phyloP scores from a whole-genome alignment of 352 stramenopile species.

The Globisporangium canariense region DNA sequence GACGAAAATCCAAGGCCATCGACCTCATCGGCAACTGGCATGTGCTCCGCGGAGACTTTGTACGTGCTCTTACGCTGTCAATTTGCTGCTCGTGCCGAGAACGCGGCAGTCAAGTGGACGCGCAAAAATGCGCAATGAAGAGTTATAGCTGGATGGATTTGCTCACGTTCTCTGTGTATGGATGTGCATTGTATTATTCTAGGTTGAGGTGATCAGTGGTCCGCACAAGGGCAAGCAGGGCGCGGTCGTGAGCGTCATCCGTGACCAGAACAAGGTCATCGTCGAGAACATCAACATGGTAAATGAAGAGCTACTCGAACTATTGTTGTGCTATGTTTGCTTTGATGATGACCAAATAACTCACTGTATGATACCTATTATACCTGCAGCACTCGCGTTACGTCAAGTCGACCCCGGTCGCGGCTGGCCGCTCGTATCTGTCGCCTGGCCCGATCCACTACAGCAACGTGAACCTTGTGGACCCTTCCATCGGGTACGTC shows the following conservation, averaged over 20 bases:
- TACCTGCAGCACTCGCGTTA: slow-evolving; percentile 61
- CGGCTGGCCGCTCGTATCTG: slow-evolving; percentile 71
- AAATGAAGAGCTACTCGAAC: slow-evolving; percentile 4
- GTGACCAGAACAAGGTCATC: slow-evolving; percentile 74
- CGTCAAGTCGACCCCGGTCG: slow-evolving; percentile 73
- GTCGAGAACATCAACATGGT: slow-evolving; percentile 89
- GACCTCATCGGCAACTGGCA: slow-evolving; percentile 80
- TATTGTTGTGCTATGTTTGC: neutral
- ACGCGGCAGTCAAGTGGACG: neutral
- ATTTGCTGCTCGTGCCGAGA: neutral
- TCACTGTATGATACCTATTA: neutral
- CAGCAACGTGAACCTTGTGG: slow-evolving; percentile 84
- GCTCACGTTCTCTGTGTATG: neutral
- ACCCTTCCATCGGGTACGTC: slow-evolving; percentile 63
- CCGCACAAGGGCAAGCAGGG: slow-evolving; percentile 84
- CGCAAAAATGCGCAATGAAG: neutral
- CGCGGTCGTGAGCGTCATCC: slow-evolving; percentile 66
- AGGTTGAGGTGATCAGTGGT: slow-evolving; percentile 82
- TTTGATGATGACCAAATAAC: neutral
- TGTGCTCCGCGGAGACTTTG: slow-evolving; percentile 72
- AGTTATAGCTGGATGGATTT: neutral
- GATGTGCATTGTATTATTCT: neutral
- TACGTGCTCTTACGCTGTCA: slow-evolving; percentile 18
- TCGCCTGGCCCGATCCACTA: slow-evolving; percentile 83
- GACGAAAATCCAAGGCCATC: slow-evolving; percentile 77